Evolutionary conservation across 2,329 filamentous ascomycete genomes (phyloP), one percentile per base, ranked within the genome.

Genomic region (Chrysoporthe deuterocubensis): DNA sequence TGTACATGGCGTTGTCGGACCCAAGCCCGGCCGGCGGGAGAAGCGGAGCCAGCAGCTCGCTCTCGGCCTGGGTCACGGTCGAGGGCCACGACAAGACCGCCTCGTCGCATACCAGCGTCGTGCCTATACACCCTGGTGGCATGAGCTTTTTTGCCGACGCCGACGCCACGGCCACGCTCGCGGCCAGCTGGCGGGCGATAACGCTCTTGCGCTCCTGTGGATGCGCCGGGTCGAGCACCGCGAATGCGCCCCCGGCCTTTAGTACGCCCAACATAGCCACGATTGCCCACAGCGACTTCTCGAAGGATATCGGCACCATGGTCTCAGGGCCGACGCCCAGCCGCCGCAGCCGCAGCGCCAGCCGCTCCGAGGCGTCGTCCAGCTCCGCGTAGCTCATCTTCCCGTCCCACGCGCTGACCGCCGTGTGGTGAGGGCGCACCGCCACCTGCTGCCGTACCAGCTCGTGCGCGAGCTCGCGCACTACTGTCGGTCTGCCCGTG

Each of bases 191-290:
- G 42, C 42, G 8, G 0, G 42, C 42, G 42, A 43, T 43, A 13
- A 13, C 42, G 42, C 42, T 8, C 14, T 18, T 40, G 46, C 56
- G 56, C 42, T 59, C 34, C 8, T 59, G 26, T 60, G 43, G 56
- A 14, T 59, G 37, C 42, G 83, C 83, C 56, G 77, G 75, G 13
- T 83, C 83, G 18, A 62, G 67, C 9, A 64, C 57, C 5, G 60
- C 62, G 16, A 68, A 61, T 1, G 65, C 60, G 7, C 58, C 66
- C 3, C 70, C 70, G 14, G 64, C 64, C 64, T 69, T 67, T 8
- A 68, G 56, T 6, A 70, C 63, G 16, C 60, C 68, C 13, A 71
- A 37, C 67, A 71, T 70, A n/a, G 70, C 62, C 18, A 71, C 69
- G 1, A 68, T 52, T 3, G 61, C 46, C 68, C 68, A 71, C 18